phyloP scores from a whole-genome alignment of 768 basidiomycete genomes.

The Boletus reticulatus region DNA sequence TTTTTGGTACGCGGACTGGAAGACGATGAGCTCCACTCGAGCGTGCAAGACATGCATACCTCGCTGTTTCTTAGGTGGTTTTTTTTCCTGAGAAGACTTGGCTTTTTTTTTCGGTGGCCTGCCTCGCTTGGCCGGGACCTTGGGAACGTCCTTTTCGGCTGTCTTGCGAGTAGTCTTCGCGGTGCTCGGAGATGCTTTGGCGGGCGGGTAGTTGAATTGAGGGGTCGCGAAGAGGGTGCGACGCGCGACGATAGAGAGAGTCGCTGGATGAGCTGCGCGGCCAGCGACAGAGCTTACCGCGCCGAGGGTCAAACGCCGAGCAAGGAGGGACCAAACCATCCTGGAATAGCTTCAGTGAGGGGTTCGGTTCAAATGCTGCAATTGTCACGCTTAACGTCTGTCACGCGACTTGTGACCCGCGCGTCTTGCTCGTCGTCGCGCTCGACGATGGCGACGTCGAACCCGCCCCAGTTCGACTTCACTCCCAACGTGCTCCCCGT shows the following conservation, averaged over 20 bases:
- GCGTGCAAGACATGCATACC: slow-evolving; percentile 9
- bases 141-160: background rate
- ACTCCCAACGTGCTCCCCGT: slow-evolving; percentile 44
- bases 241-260: slow-evolving; percentile 10
- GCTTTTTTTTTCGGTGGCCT: background rate
- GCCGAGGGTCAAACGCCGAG: slow-evolving; percentile 1
- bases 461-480: too few relatives aligned
- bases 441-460: slow-evolving; percentile 1
- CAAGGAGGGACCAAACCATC: slow-evolving; percentile 17
- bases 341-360: background rate
- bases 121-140: slow-evolving; percentile 5
- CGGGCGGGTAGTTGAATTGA: slow-evolving; percentile 8
- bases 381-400: slow-evolving; percentile 17
- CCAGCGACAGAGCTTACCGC: background rate
- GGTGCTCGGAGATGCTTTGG: background rate
- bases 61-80: background rate
- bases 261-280: background rate
- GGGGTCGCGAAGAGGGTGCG: slow-evolving; percentile 28
- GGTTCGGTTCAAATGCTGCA: background rate
- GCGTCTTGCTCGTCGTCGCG: too few relatives aligned
- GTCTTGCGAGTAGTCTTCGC: slow-evolving; percentile 3
- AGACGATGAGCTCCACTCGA: slow-evolving; percentile 3
- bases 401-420: slow-evolving; percentile 8
- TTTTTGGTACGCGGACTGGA: slow-evolving; percentile 14
- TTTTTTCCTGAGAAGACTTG: background rate